A percentile compares a stretch with the other conserved stretches of the same genome.
Evolutionary conservation across 257 asterid species (phyloP).

Genomic region (Ehretia macrophylla): DNA sequence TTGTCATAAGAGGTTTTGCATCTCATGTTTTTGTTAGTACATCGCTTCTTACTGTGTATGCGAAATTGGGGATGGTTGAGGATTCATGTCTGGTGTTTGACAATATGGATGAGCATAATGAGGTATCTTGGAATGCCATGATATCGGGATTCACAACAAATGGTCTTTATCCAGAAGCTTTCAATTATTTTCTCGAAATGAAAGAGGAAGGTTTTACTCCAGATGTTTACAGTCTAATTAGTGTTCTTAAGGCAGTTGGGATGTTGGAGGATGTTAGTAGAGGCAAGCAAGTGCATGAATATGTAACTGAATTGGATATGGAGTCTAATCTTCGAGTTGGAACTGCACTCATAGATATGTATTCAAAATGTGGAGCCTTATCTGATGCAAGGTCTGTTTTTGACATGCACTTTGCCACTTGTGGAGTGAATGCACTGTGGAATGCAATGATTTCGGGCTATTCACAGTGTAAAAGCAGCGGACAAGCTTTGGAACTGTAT

Average conservation of each 20-base stretch:
- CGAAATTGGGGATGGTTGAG: slow-evolving; percentile 36
- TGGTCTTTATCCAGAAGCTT: slow-evolving; percentile 41
- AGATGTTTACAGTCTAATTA: slow-evolving; percentile 29
- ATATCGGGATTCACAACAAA: slow-evolving; percentile 51
- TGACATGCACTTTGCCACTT: slow-evolving; percentile 19
- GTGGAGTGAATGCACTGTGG: slow-evolving; percentile 46
- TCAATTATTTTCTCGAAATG: slow-evolving; percentile 37
- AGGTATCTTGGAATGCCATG: slow-evolving; percentile 55
- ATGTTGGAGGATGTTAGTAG: slow-evolving; percentile 36
- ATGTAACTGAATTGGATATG: slow-evolving; percentile 30
- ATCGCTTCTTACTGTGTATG: slow-evolving; percentile 47
- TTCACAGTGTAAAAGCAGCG: slow-evolving; percentile 16
- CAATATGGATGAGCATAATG: slow-evolving; percentile 38
- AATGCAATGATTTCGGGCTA: slow-evolving; percentile 54
- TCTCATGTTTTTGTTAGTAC: slow-evolving; percentile 42
- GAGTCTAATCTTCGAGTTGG: slow-evolving; percentile 38
- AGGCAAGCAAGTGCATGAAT: slow-evolving; percentile 40
- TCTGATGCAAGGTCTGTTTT: slow-evolving; percentile 38
- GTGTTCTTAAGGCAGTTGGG: slow-evolving; percentile 48
- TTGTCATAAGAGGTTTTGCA: slow-evolving; percentile 38
- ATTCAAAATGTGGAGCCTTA: slow-evolving; percentile 42
- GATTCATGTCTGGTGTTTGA: slow-evolving; percentile 37
- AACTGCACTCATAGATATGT: slow-evolving; percentile 51
- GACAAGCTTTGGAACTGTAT: slow-evolving; percentile 37
- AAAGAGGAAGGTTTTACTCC: slow-evolving; percentile 40